Base-by-base conservation (phyloP, 139 green algal species). In the Volvox reticuliferus region DNA sequence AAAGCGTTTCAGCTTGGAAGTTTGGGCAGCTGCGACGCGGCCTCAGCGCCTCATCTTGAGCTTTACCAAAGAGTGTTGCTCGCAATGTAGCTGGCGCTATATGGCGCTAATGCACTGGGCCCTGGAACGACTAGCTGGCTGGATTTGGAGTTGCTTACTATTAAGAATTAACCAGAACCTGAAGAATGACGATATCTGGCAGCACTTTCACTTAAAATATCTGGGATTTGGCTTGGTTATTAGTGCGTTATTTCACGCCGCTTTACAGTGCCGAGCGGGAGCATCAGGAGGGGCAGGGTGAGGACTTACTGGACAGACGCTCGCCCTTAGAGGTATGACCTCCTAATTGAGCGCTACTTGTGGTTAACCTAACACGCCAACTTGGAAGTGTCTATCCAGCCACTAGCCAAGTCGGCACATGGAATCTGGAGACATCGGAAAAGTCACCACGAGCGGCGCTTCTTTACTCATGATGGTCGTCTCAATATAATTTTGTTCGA, bases 241-340 rank as follows among this genome's bases (percentile, higher is more conserved):
- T 32, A n/a, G 21, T 30, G 77, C 0, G 62, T 83, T 37, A 21
- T 26, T 73, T 73, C 35, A 1, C 63, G 13, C 19, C 22, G 20
- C 5, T 71, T 37, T 87, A 32, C 19, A 87, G 81, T 16, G 32
- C 62, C 21, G 81, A 76, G 3, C 28, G 32, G 30, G 62, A 87
- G 19, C 30, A 77, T 24, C 30, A 76, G 14, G n/a, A 61, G 18
- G 81, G 63, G 12, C 16, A 32, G 19, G 62, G 81, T 33, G n/a
- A 73, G 21, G 81, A 87, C 61, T 32, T 87, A 12, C n/a, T 76
- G 30, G 81, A 87, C 19, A 62, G 62, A 33, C 30, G 62, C 16
- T 87, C 81, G 20, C n/a, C 81, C 13, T 50, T 87, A 6, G 81
- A 87, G 81, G 81, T 87, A 55, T 55, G 44, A 9, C 5, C 9